These are phyloP conservation scores for Pseudogymnoascus sp. DNA, from an alignment of 2,329 filamentous ascomycete species.

Conservation along the genomic window DNA sequence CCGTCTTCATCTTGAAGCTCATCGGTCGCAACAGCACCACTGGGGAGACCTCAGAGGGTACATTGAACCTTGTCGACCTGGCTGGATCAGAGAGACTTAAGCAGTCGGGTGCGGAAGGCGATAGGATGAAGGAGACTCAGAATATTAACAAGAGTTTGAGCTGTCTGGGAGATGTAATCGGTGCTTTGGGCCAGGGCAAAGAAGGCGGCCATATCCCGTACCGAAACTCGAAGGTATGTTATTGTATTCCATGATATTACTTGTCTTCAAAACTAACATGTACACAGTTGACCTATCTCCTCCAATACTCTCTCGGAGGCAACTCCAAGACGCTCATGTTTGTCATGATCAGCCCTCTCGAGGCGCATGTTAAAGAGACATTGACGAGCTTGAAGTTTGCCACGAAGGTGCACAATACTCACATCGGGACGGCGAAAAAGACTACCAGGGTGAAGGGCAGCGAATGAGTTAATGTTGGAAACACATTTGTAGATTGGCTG, in stretches of 20 bases:
- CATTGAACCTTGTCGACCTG: constrained; percentile 89
- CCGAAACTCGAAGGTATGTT: constrained; percentile 76
- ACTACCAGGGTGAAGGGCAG: constrained; percentile 47
- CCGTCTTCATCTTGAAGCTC: constrained; percentile 86
- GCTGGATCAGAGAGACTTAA: constrained; percentile 88
- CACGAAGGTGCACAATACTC: constrained; percentile 86
- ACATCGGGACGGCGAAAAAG: constrained; percentile 81
- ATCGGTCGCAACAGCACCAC: constrained; percentile 61
- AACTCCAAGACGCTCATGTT: constrained; percentile 99
- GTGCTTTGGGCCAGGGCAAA: constrained; percentile 77
- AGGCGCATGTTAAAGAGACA: constrained; percentile 85
- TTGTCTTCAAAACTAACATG: constrained; percentile 17
- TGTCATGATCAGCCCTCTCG: constrained; percentile 91
- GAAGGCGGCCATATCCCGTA: constrained; percentile 79
- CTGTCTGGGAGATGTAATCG: constrained; percentile 89
- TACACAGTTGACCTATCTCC: constrained; percentile 71
- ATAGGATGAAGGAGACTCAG: constrained; percentile 85
- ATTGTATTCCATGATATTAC: constrained; percentile 9
- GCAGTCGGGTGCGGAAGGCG: constrained; percentile 78
- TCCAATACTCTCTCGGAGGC: constrained; percentile 90
- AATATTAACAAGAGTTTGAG: constrained; percentile 95
- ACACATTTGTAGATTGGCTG: background rate
- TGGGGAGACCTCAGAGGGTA: constrained; percentile 80
- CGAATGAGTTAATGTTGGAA: background rate
- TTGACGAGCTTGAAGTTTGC: constrained; percentile 93